Base-by-base conservation (phyloP, 2,329 filamentous ascomycete genomes). In the Nothopassalora personata region DNA sequence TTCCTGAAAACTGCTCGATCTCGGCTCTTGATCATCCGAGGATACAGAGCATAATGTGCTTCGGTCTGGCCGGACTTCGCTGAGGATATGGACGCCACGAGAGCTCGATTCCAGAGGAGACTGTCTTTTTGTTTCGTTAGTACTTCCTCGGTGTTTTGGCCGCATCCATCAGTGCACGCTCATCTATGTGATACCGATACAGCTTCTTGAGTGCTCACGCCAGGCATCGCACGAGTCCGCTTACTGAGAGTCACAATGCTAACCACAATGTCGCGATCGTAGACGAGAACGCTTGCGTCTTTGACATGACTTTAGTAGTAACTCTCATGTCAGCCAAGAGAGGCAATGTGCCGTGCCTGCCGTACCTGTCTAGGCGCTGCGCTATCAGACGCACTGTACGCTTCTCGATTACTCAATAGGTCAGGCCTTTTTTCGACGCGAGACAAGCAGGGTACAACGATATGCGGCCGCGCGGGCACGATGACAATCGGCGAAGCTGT, bases 291-390 rank as follows among this genome's bases (percentile, higher is more conserved):
- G 39, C 13, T n/a, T n/a, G 39, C 4, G 39, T 3, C 18, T 43
- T 23, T 1, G 23, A 3, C 1, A 23, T 23, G 23, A 23, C 23
- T 23, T 23, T 23, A 23, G 23, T 23, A 15, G 39, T n/a, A 13
- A 43, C 15, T 13, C 19, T 19, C 46, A 28, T 13, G 19, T 49
- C 9, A 49, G 59, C 59, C 59, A 61, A 61, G 59, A 56, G 18
- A 36, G 27, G n/a, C 18, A 46, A 56, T 45, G 33, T 56, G 59
- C 59, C 59, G 59, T 31, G 31, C 19, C 45, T 59, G 56, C 60
- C 56, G 60, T 23, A 23, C 53, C 39, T 43, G 15, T 43, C 53
- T 51, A 18, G 19, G 43, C 27, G 36, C 27, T 31, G 28, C 19
- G 18, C 19, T 23, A 34, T 43, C 27, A 48, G 43, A 43, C 43